Percentiles rank a stretch among this genome's conserved stretches.
phyloP scores from a whole-genome alignment of 192 early-diverging fungal genomes.

The Entomortierella parvispora region DNA sequence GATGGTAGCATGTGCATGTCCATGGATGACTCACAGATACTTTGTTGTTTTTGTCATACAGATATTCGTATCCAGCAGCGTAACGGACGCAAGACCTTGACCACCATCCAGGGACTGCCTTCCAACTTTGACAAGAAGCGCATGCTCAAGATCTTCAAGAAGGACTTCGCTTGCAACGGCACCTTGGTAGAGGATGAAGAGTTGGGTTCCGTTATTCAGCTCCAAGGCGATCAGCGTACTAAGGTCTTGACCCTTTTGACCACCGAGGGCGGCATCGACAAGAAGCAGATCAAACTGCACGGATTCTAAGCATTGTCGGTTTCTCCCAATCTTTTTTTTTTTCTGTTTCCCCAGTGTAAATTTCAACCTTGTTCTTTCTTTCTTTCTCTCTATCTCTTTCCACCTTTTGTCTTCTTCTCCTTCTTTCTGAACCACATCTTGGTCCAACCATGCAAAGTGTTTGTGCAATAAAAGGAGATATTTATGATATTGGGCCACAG shows the following conservation, averaged over 20 bases:
- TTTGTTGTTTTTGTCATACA: constrained; percentile 47
- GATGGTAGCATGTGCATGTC: neutral
- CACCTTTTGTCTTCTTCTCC: constrained; percentile 1
- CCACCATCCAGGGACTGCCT: constrained; percentile 93
- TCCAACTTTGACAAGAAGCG: constrained; percentile 88
- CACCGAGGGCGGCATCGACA: constrained; percentile 76
- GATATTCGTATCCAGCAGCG: constrained; percentile 98
- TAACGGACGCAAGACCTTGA: constrained; percentile 96
- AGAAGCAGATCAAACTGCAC: constrained; percentile 93
- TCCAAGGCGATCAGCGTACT: constrained; percentile 93
- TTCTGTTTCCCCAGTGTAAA: too few species aligned
- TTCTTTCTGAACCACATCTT: constrained; percentile 1
- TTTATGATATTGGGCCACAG: too few species aligned
- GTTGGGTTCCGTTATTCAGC: constrained; percentile 91
- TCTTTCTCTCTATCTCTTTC: neutral
- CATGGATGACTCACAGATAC: neutral
- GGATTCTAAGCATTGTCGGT: constrained; percentile 96
- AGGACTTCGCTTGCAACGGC: constrained; percentile 97
- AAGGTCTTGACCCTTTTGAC: constrained; percentile 85
- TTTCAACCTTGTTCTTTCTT: too few species aligned
- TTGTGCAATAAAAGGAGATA: too few species aligned
- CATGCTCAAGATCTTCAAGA: constrained; percentile 96
- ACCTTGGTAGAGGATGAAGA: constrained; percentile 94
- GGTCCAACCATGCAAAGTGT: too few species aligned
- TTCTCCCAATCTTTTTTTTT: too few species aligned